Conservation (phyloP, 345 rosid genomes). For the Heritiera fomes region DNA sequence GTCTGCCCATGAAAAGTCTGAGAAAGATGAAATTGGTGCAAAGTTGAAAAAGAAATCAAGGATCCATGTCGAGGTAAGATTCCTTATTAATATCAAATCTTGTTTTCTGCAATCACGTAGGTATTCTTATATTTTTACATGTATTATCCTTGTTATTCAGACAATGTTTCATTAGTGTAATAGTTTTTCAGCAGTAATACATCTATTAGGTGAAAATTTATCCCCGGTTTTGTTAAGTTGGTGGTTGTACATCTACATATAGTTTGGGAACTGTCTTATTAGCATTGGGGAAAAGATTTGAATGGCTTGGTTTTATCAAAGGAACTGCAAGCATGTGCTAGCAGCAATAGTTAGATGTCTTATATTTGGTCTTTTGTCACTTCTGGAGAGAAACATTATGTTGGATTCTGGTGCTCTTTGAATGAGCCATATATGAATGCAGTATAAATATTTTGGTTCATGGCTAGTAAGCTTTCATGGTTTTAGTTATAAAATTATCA, state of each 20-base stretch:
- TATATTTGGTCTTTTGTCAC: neutral
- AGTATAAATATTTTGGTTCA: neutral
- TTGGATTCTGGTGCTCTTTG: neutral
- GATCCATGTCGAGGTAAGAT: slow-evolving; percentile 78
- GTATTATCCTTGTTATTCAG: neutral
- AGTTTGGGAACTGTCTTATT: neutral
- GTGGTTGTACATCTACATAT: neutral
- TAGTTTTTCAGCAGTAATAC: neutral
- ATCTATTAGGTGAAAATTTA: neutral
- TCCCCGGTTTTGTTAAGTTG: neutral
- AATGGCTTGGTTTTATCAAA: neutral
- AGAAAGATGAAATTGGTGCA: slow-evolving; percentile 40
- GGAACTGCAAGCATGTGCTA: neutral
- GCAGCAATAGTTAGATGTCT: neutral
- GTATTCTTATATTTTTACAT: neutral
- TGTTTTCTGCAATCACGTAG: slow-evolving; percentile 3
- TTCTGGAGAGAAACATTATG: too few species aligned
- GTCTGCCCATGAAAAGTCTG: slow-evolving; percentile 39
- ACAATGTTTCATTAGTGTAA: neutral
- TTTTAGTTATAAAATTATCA: neutral
- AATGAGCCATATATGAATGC: neutral
- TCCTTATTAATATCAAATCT: neutral
- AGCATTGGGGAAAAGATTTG: neutral
- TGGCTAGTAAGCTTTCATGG: neutral
- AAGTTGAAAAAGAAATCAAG: slow-evolving; percentile 71